Base-by-base conservation (phyloP, 208 protist species). In the Wallacemonas sp. region DNA sequence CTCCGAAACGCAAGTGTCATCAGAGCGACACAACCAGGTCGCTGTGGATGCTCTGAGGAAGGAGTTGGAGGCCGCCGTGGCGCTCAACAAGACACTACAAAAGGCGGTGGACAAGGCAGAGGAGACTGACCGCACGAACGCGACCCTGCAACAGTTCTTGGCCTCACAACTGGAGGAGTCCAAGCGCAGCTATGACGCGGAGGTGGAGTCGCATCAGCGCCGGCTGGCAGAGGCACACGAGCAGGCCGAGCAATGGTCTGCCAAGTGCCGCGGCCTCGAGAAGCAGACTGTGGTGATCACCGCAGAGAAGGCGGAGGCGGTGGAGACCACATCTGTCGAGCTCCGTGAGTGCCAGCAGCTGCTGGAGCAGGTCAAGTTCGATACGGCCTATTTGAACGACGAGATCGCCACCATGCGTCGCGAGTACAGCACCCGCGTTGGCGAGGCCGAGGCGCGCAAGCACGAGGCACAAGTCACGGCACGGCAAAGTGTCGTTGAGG, bases 291-390 rank as follows among this genome's bases (percentile, higher is more conserved):
- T 89, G 16, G 63, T 38, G 4, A 20, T 79, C 14, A 70, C 70
- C 23, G 63, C 54, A n/a, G 81, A 89, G 31, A 73, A 73, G 44
- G 41, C 45, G n/a, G 69, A 85, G 26, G 63, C 68, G 11, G 79
- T 76, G 46, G 52, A 77, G 20, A 26, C 61, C 12, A 67, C 73
- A 10, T 66, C 82, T 28, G 72, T 76, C 1, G 75, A 87, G 50
- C 54, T 91, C 41, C 78, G 74, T n/a, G 84, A 95, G 57, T 91
- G 86, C 62, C 70, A 89, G 61, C 76, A 71, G 62, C 84, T 92
- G 42, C 59, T 93, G 28, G 87, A 97, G 65, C 91, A 97, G 74
- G 70, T 95, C 2, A 85, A 86, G 65, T 89, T 89, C 50, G 91
- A 97, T 61, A 72, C 86, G 20, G 67, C 82, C 65, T 97, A 93